Evolutionary conservation across 2,329 filamentous ascomycete genomes (phyloP).

Genomic region (Sordariomycetes sp.): DNA sequence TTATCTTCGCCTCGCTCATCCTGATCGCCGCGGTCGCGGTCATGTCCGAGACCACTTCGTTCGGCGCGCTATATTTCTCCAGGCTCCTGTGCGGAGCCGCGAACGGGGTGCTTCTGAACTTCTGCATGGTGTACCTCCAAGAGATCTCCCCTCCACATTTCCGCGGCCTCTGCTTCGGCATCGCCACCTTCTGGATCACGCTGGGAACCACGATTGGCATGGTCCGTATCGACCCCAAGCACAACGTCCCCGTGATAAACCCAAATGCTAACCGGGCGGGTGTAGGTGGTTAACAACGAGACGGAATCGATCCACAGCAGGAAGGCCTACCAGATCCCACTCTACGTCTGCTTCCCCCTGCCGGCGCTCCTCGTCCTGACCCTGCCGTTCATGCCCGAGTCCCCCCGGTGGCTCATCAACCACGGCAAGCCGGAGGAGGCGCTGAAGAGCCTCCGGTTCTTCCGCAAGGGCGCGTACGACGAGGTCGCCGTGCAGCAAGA

Average conservation of each 20-base stretch:
- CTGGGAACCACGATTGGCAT: slow-evolving; percentile 1
- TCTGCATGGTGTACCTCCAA: slow-evolving; percentile 1
- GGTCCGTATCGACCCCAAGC: not conserved
- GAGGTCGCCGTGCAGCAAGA: slow-evolving; percentile 2
- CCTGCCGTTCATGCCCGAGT: slow-evolving; percentile 47
- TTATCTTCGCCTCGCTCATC: not conserved
- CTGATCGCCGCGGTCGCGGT: not conserved
- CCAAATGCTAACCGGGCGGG: not conserved
- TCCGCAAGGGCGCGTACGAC: slow-evolving; percentile 4
- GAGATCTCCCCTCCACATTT: not conserved
- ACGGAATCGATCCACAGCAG: not conserved
- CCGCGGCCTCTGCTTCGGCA: not conserved
- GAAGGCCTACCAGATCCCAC: slow-evolving; percentile 2
- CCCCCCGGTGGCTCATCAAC: slow-evolving; percentile 50
- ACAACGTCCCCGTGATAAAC: not conserved
- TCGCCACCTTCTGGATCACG: slow-evolving; percentile 1
- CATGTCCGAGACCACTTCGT: slow-evolving; percentile 1
- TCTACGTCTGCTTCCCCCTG: slow-evolving; percentile 10
- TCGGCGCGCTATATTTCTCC: slow-evolving; percentile 1
- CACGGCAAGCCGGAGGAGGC: slow-evolving; percentile 42
- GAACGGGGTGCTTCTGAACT: slow-evolving; percentile 1
- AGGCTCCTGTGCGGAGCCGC: not conserved
- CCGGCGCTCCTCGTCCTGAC: slow-evolving; percentile 33
- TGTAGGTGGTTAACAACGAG: not conserved
- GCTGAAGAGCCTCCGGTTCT: slow-evolving; percentile 30